Conservation (phyloP, 768 basidiomycete species). For the Dictyophora rubrovolvata region DNA sequence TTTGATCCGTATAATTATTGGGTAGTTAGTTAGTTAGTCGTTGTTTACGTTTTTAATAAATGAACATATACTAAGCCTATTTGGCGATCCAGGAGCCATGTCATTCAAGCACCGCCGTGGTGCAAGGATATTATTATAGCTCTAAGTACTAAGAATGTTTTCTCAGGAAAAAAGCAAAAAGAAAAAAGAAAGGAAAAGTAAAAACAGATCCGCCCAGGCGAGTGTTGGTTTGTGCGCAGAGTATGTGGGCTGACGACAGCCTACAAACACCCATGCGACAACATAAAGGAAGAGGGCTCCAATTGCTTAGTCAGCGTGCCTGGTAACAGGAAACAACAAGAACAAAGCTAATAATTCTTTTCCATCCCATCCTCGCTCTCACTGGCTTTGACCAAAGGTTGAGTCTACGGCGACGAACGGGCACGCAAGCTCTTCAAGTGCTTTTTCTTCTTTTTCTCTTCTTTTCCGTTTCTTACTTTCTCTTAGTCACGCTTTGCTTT, state of each 20-base stretch:
- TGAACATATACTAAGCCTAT: too few species aligned
- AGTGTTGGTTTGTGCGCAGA: too few species aligned
- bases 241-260: too few species aligned
- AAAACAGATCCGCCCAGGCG: too few species aligned
- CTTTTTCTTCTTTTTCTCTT: background rate
- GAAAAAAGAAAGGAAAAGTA: too few species aligned
- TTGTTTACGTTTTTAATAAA: too few species aligned
- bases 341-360: background rate
- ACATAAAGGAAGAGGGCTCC: background rate
- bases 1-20: background rate
- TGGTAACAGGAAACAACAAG: background rate
- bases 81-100: too few species aligned
- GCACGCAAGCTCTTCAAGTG: background rate
- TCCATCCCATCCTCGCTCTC: background rate
- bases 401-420: too few species aligned
- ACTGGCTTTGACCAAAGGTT: too few species aligned
- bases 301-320: constrained; percentile 1
- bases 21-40: too few species aligned
- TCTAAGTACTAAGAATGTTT: background rate
- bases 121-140: background rate
- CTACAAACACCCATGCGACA: background rate
- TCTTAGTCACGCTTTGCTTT: background rate
- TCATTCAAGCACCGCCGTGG: too few species aligned
- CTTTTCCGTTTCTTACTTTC: background rate
- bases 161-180: background rate